Evolutionary conservation across 352 stramenopile genomes (phyloP), one percentile per base, ranked within the genome.

Genomic region (Phytophthora idaei): DNA sequence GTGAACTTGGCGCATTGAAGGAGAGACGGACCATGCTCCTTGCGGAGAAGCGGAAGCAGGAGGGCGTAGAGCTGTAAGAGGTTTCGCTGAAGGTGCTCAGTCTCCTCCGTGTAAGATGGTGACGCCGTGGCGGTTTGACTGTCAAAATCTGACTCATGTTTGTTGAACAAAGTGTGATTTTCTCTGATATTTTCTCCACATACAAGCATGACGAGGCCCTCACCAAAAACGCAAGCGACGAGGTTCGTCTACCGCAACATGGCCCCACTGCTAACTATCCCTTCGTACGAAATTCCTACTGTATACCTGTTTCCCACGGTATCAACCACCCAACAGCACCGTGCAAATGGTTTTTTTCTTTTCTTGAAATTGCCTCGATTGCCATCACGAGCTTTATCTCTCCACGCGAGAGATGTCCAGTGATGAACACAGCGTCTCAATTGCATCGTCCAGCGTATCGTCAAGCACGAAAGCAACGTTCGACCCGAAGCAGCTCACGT

Each of bases 401-500:
- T 89, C 72, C 49, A 94, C 84, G 14, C 73, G 75, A 48, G 84
- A 84, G 50, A 95, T 92, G 39, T 78, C 77, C 27, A 95, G 73
- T 29, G 80, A 88, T 21, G 71, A 69, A 49, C 85, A 92, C 5
- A 95, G 59, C 27, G 74, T 89, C 34, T 78, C 78, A 51, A 95
- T 73, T 1, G 84, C 88, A 46, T 87, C 79, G 48, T 92, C 82
- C 28, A 95, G 70, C 59, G 85, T 81, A 55, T 91, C 73, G n/a
- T 94, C 86, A 10, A 95, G 71, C 45, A 95, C 87, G 39, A 95
- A 89, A 45, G 84, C 78, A 12, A 94, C 81, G 64, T 95, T 95
- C 28, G 85, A 93, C 37, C 79, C 84, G 52, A 92, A 95, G 45
- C 82, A 93, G n/a, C 80, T 90, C 51, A 95, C 83, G 57, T 95